Evolutionary conservation across 139 green algal genomes (phyloP), one percentile per base, ranked within the genome.

Genomic region (Volvox reticuliferus): DNA sequence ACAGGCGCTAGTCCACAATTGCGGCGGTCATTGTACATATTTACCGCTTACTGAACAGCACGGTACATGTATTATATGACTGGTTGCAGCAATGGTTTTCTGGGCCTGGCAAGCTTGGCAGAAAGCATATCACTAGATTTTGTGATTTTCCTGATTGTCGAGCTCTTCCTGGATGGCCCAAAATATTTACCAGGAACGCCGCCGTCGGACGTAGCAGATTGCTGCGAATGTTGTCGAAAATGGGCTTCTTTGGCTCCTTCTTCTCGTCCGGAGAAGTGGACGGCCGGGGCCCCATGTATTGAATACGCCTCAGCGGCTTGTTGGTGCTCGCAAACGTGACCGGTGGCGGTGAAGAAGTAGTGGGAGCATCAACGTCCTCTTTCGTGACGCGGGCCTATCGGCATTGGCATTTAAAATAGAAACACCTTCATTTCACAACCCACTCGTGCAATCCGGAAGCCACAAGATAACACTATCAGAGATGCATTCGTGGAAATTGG

Each of bases 151-250:
- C n/a, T n/a, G n/a, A n/a, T n/a, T n/a, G n/a, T n/a, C n/a, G n/a
- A n/a, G n/a, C n/a, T n/a, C n/a, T n/a, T n/a, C 44, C 44, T 9
- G 44, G 44, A 9, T 55, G 44, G 44, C 44, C 44, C 44, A 55
- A 14, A 5, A 55, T 9, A 55, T 80, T 68, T n/a, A 92, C 89
- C 89, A 92, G 62, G 75, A 92, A 92, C 12, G 89, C 89, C n/a
- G 69, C 80, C 0, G 89, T 92, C 0, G 89, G 89, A 22, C 76
- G 36, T 0, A 92, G 89, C 62, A 92, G 50, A 28, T 76, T 89
- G 71, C 68, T 83, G 32, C 89, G 79, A 61, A 92, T 92, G 50
- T 92, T 92, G 83, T 88, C 89, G 32, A 92, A 92, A 17, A 92
- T 30, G 3, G 73, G 86, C 83, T 69, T 90, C 37, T 90, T 85